Conservation (phyloP, 441 rosid genomes). For the Pelargonium cotyledonis region DNA sequence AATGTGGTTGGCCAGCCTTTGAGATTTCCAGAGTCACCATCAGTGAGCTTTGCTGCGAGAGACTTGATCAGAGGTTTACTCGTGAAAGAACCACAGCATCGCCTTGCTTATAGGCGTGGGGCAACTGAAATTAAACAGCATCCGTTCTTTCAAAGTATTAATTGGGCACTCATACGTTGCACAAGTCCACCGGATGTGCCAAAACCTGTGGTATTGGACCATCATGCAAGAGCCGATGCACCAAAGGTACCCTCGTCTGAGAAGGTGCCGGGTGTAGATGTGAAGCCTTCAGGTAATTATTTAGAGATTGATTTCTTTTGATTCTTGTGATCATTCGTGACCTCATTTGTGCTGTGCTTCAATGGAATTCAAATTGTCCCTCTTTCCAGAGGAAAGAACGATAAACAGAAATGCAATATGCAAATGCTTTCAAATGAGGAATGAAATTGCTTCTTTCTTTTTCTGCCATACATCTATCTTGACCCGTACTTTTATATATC, state of each 20-base stretch:
- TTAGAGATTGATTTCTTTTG: constrained; percentile 96
- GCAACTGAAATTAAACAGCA: constrained; percentile 99
- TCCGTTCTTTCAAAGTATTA: constrained; percentile 90
- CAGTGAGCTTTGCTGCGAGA: constrained; percentile 71
- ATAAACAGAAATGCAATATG: constrained; percentile 15
- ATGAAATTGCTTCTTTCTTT: constrained; percentile 14
- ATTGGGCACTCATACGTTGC: constrained; percentile 95
- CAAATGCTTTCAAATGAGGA: constrained; percentile 24
- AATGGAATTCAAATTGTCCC: constrained; percentile 14
- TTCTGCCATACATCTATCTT: not conserved
- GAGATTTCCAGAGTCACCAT: constrained; percentile 81
- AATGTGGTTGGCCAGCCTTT: constrained; percentile 92
- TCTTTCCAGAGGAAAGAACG: constrained; percentile 1
- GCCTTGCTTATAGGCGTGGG: constrained; percentile 87
- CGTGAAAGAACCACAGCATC: constrained; percentile 85
- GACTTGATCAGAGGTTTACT: constrained; percentile 78
- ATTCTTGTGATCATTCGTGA: constrained; percentile 22
- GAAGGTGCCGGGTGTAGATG: constrained; percentile 32
- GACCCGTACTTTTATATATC: too few species aligned
- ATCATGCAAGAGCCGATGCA: constrained; percentile 27
- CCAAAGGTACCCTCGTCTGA: constrained; percentile 34
- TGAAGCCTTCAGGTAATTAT: constrained; percentile 78
- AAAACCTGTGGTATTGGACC: constrained; percentile 60
- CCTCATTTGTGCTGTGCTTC: constrained; percentile 19
- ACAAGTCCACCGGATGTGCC: constrained; percentile 98